Conservation (phyloP, 2,329 filamentous ascomycete species). For the Colletotrichum orchidophilum region DNA sequence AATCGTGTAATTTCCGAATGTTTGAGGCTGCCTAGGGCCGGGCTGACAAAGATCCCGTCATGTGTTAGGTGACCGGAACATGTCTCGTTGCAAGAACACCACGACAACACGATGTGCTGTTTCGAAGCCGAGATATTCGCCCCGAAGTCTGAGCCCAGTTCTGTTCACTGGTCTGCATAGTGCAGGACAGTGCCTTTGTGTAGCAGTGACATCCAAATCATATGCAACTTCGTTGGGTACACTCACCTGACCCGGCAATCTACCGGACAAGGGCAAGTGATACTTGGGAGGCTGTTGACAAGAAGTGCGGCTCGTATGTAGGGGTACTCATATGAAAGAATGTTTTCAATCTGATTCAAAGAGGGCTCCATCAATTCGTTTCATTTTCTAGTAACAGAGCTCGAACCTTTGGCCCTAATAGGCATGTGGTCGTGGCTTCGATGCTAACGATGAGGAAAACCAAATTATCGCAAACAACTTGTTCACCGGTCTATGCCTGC, state of each 20-base stretch:
- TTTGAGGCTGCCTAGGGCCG: background rate
- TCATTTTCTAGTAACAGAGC: too few species aligned
- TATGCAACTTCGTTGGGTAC: background rate
- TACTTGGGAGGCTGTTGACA: background rate
- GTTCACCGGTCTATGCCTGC: background rate
- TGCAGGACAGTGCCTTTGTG: too few species aligned
- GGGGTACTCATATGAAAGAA: too few species aligned
- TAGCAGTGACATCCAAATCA: too few species aligned
- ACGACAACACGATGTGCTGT: background rate
- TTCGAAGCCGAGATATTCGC: background rate
- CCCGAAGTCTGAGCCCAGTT: background rate
- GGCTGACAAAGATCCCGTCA: background rate
- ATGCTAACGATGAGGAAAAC: too few species aligned
- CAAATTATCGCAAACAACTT: too few species aligned
- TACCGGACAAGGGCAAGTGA: background rate
- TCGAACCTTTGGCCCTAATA: too few species aligned
- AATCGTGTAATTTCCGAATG: background rate
- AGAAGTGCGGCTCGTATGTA: background rate
- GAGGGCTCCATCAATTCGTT: too few species aligned
- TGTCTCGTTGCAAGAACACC: background rate
- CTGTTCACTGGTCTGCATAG: background rate
- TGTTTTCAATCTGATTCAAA: too few species aligned
- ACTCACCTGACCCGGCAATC: background rate
- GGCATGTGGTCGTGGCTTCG: too few species aligned
- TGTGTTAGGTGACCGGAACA: background rate